Evolutionary conservation across 2,329 filamentous ascomycete species (phyloP).

Genomic region (Clonostachys rhizophaga): DNA sequence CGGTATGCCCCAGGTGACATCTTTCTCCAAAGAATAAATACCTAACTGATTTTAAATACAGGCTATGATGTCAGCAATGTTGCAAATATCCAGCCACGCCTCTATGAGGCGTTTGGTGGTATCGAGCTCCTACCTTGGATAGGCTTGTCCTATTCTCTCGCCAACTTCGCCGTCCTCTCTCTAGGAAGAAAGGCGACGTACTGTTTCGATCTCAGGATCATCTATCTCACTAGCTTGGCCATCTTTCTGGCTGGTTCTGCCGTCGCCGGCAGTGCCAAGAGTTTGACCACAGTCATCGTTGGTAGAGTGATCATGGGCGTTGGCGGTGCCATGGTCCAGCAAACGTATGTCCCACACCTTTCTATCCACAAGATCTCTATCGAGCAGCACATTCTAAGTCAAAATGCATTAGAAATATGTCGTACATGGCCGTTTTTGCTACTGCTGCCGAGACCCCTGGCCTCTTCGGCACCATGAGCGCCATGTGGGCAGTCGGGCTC

Average conservation of each 20-base stretch:
- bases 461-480: constrained; percentile 16
- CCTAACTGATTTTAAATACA: constrained; percentile 5
- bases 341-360: constrained; percentile 13
- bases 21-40: not conserved
- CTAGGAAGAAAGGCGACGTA: constrained; percentile 23
- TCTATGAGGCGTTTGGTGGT: constrained; percentile 44
- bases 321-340: constrained; percentile 20
- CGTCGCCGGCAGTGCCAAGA: constrained; percentile 18
- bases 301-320: constrained; percentile 23
- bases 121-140: constrained; percentile 32
- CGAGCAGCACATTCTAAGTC: constrained; percentile 7
- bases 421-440: constrained; percentile 17
- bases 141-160: constrained; percentile 24
- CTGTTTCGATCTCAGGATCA: constrained; percentile 20
- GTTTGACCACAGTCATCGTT: constrained; percentile 19
- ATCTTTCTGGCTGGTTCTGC: constrained; percentile 19
- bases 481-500: constrained; percentile 13
- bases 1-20: constrained; percentile 1
- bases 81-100: constrained; percentile 50
- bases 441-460: constrained; percentile 12
- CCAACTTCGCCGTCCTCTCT: constrained; percentile 23
- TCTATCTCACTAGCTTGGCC: constrained; percentile 13
- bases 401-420: constrained; percentile 3
- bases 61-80: constrained; percentile 38
- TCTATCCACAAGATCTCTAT: constrained; percentile 4